Conservation (phyloP, 2,329 filamentous ascomycete genomes). For the Fusarium avenaceum region DNA sequence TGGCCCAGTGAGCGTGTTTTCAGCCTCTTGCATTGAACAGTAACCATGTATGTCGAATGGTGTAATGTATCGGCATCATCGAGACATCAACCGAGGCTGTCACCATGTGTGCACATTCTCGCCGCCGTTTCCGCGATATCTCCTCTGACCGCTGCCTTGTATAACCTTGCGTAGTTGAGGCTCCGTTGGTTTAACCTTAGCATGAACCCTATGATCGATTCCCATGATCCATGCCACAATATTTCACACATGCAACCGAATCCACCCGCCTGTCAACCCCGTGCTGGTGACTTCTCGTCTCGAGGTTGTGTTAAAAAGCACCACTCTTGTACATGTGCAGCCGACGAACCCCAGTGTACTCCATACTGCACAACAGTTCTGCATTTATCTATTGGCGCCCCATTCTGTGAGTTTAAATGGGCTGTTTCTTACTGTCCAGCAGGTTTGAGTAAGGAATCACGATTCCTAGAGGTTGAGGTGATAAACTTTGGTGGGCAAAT, state of each 20-base stretch:
- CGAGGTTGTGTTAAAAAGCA: conserved; percentile 35
- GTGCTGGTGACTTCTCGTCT: conserved; percentile 23
- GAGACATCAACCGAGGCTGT: conserved; percentile 27
- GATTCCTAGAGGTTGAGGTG: not conserved
- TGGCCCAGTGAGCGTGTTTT: not conserved
- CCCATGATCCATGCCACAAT: not conserved
- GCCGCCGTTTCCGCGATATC: conserved; percentile 16
- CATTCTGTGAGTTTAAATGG: not conserved
- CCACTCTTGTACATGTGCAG: conserved; percentile 6
- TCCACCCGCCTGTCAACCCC: conserved; percentile 8
- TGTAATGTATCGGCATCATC: conserved; percentile 25
- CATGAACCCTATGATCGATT: conserved; percentile 7
- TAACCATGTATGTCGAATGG: not conserved
- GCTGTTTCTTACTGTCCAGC: conserved; percentile 2
- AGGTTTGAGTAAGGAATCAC: conserved; percentile 6
- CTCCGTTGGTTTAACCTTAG: conserved; percentile 22
- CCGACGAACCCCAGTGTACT: conserved; percentile 21
- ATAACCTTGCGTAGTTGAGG: conserved; percentile 27
- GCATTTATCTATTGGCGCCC: not conserved
- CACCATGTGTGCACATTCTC: conserved; percentile 10
- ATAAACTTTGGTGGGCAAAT: conserved; percentile 25
- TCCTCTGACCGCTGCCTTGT: conserved; percentile 19
- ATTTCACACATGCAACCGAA: conserved; percentile 31
- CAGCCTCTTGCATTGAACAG: conserved; percentile 10
- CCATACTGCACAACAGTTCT: conserved; percentile 11